Percentiles rank a stretch among this genome's conserved stretches.
Conservation (phyloP, 192 early-diverging fungal species). For the Funneliformis geosporum region DNA sequence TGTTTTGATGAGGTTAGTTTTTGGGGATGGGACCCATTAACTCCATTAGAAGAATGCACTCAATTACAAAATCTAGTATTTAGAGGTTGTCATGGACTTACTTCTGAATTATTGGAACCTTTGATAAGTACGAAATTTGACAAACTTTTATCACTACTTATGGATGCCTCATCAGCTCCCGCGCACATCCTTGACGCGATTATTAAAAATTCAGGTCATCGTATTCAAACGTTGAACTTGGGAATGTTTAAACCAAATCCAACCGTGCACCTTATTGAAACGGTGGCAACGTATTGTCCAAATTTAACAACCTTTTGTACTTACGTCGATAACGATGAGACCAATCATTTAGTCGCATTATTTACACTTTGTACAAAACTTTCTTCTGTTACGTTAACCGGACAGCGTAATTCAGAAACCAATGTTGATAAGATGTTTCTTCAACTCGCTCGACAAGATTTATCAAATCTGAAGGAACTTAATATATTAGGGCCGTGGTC, state of each 20-base stretch:
- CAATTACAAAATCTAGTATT: not conserved
- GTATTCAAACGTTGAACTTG: slow-evolving; percentile 1
- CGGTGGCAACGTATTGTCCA: slow-evolving; percentile 13
- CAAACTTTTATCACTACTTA: not conserved
- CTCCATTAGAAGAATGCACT: not conserved
- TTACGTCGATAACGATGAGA: not conserved
- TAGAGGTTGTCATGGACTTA: slow-evolving; percentile 1
- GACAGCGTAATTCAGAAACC: not conserved
- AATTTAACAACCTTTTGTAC: not conserved
- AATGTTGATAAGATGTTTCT: not conserved
- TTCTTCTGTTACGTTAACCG: not conserved
- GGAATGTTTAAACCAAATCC: not conserved
- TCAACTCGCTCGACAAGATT: not conserved
- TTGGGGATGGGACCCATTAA: slow-evolving; percentile 13
- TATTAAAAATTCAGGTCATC: not conserved
- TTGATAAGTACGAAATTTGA: not conserved
- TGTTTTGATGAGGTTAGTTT: slow-evolving; percentile 8
- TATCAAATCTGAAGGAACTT: not conserved
- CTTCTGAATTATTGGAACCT: slow-evolving; percentile 11
- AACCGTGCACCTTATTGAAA: not conserved
- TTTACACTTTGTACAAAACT: not conserved
- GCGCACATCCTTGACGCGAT: not conserved
- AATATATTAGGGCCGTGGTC: not conserved
- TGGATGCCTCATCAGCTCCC: not conserved
- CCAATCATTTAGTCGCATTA: not conserved